Evolutionary conservation across 192 early-diverging fungal species (phyloP), one percentile per base, ranked within the genome.

Genomic region (Backusella australiensis): DNA sequence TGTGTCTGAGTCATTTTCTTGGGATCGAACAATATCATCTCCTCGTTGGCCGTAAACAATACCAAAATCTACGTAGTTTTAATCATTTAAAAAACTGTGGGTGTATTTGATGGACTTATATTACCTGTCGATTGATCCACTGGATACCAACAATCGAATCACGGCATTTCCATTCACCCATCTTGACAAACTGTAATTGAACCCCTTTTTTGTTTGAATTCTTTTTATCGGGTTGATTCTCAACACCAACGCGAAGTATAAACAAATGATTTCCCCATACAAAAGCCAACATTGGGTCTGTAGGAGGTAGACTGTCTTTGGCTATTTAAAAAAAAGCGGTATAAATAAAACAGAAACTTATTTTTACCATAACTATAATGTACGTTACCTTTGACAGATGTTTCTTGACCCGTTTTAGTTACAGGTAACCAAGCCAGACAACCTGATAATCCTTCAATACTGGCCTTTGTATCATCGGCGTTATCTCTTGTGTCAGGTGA

Each of bases 71-170:
- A 78, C 1, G 32, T 34, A 23, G 32, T 32, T 32, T 32, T 12
- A 36, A 5, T 9, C 21, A 35, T 8, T 41, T 8, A 49, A 49
- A 19, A 32, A 65, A 42, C 12, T 32, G 23, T 38, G 34, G 17
- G 6, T 4, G 5, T 11, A 32, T 38, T 39, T 11, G 5, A 34
- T 34, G 14, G 34, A 21, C 26, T 21, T 5, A 32, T 6, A 29
- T 39, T 78, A 90, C 87, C 84, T 90, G 89, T 38, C 84, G 82
- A 34, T 84, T 85, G 29, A 90, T 80, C 89, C 89, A 90, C 77
- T 90, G 87, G 15, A 90, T 76, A 9, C 81, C 87, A 39, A 90
- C 87, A 69, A 90, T 88, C n/a, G 83, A 77, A 77, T 90, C 85
- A 35, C 74, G 77, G 1, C 82, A 81, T 65, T 80, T 80, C 84